Conservation (phyloP, 352 stramenopile species). For the Globisporangium emineosum region DNA sequence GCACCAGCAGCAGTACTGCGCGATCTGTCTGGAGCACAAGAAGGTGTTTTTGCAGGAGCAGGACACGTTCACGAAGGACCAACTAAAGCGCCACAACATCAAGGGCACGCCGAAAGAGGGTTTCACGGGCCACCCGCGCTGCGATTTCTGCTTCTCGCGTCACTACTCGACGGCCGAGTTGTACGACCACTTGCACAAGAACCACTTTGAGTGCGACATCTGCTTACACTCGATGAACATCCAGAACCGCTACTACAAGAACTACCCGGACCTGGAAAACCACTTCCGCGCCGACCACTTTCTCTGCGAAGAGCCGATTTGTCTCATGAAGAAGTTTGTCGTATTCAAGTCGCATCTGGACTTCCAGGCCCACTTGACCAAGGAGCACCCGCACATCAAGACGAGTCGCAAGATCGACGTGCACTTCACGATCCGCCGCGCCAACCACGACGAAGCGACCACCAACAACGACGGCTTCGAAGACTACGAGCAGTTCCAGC, state of each 20-base stretch:
- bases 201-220: constrained; percentile 91
- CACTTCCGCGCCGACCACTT: constrained; percentile 89
- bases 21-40: constrained; percentile 87
- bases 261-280: constrained; percentile 90
- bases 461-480: constrained; percentile 38
- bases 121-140: constrained; percentile 83
- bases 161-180: constrained; percentile 88
- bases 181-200: constrained; percentile 89
- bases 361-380: constrained; percentile 76
- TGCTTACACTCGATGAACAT: constrained; percentile 75
- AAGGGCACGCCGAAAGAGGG: constrained; percentile 72
- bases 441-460: constrained; percentile 24
- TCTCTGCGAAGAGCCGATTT: constrained; percentile 82
- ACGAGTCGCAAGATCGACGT: constrained; percentile 86
- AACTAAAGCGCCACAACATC: constrained; percentile 73
- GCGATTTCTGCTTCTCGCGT: constrained; percentile 86
- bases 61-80: constrained; percentile 64
- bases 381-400: constrained; percentile 83
- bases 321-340: constrained; percentile 86
- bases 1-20: constrained; percentile 75
- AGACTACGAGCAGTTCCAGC: constrained; percentile 46
- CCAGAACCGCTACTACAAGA: constrained; percentile 90
- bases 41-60: constrained; percentile 87
- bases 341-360: constrained; percentile 89
- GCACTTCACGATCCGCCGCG: constrained; percentile 75